Conservation (phyloP, 2,329 filamentous ascomycete genomes). For the Neonectria ditissima region DNA sequence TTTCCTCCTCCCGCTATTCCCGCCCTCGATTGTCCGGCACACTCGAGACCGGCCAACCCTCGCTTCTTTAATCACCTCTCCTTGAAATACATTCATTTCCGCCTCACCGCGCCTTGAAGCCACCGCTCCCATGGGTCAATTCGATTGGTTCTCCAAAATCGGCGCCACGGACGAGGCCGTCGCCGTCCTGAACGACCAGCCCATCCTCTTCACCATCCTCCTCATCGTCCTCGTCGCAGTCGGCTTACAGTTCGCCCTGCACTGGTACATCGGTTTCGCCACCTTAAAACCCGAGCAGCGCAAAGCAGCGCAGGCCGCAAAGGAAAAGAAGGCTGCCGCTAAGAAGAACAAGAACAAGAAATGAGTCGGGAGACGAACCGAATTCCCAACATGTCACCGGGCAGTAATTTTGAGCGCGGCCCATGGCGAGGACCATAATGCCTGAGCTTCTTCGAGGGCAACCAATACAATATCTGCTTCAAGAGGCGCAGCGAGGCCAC, state of each 20-base stretch:
- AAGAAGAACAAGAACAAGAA: slow-evolving; percentile 36
- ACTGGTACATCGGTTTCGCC: slow-evolving; percentile 70
- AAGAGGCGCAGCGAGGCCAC: neutral
- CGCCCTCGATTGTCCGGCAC: slow-evolving; percentile 22
- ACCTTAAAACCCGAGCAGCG: slow-evolving; percentile 72
- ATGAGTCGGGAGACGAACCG: slow-evolving; percentile 2
- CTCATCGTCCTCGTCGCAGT: slow-evolving; percentile 65
- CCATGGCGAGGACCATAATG: neutral
- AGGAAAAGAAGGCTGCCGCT: slow-evolving; percentile 54
- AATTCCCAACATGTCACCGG: neutral
- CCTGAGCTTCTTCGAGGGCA: neutral
- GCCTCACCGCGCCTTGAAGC: neutral
- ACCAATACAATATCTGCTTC: neutral
- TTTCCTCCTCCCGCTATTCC: neutral
- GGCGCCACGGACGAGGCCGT: slow-evolving; percentile 70
- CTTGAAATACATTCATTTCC: neutral
- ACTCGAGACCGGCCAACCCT: slow-evolving; percentile 16
- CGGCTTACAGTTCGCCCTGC: slow-evolving; percentile 58
- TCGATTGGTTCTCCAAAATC: slow-evolving; percentile 67
- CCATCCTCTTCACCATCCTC: slow-evolving; percentile 68
- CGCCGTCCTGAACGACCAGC: slow-evolving; percentile 71
- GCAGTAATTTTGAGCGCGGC: neutral
- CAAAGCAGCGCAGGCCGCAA: slow-evolving; percentile 62
- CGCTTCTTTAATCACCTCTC: slow-evolving; percentile 3
- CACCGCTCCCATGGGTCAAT: slow-evolving; percentile 58